Conservation (phyloP, 73 alveolate genomes). For the Paraurostyla sp. region DNA sequence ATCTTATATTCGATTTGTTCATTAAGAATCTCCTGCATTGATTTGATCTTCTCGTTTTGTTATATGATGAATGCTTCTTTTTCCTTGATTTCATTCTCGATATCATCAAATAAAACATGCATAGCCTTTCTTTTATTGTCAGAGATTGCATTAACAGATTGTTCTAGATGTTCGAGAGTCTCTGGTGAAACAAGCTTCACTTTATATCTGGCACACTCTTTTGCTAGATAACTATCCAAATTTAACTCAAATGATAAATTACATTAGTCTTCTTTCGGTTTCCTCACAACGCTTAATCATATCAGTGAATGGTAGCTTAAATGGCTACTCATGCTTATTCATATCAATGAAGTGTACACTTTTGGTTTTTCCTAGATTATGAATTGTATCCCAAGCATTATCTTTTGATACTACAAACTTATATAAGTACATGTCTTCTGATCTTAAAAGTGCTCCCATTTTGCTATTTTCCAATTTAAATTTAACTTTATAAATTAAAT, state of each 20-base stretch:
- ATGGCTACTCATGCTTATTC: constrained; percentile 83
- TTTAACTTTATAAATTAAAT: no score
- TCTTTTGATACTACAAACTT: constrained; percentile 95
- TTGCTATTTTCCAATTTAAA: no score
- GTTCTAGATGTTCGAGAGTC: constrained; percentile 42
- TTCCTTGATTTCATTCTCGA: constrained; percentile 65
- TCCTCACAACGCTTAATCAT: constrained; percentile 70
- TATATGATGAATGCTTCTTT: constrained; percentile 63
- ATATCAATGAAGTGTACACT: constrained; percentile 94
- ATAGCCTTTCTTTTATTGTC: constrained; percentile 60
- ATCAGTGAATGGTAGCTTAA: constrained; percentile 80
- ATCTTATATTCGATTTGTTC: constrained; percentile 59
- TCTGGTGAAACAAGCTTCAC: constrained; percentile 52
- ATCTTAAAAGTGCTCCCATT: constrained; percentile 90
- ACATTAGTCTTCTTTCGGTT: constrained; percentile 55
- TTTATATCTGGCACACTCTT: constrained; percentile 62
- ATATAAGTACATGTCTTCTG: constrained; percentile 95
- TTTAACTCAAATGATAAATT: background rate
- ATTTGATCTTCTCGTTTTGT: constrained; percentile 58
- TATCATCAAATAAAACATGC: constrained; percentile 62
- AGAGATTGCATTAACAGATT: constrained; percentile 14
- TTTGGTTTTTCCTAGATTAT: constrained; percentile 92
- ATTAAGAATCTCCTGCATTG: constrained; percentile 58
- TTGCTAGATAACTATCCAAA: constrained; percentile 32
- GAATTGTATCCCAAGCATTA: constrained; percentile 90